Conservation (phyloP, 108 stramenopile genomes). For the Epipyxis sp. region DNA sequence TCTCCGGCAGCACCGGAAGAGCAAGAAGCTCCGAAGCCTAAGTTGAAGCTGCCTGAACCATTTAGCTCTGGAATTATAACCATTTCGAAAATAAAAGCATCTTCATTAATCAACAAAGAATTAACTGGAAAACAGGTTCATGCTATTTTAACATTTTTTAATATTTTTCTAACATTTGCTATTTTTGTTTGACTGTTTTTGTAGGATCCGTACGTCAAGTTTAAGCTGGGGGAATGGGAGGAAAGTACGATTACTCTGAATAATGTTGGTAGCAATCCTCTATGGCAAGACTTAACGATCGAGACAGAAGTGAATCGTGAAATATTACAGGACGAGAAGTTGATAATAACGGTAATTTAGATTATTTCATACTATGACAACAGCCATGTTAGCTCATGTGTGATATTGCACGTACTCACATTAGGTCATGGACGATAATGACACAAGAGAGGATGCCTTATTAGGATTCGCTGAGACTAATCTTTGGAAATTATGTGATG, state of each 20-base stretch:
- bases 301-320: not conserved
- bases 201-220: constrained; percentile 12
- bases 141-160: too few species aligned
- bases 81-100: not conserved
- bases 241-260: constrained; percentile 2
- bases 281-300: not conserved
- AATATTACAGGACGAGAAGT: not conserved
- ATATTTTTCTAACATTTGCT: too few species aligned
- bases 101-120: not conserved
- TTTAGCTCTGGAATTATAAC: not conserved
- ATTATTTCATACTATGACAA: too few species aligned
- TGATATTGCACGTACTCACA: too few species aligned
- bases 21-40: not conserved
- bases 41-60: not conserved
- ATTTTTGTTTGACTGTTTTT: too few species aligned
- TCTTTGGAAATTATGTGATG: too few species aligned
- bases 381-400: too few species aligned
- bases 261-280: constrained; percentile 8
- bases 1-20: too few species aligned
- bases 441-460: too few species aligned
- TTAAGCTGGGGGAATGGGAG: not conserved
- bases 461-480: too few species aligned
- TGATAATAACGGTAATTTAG: too few species aligned
- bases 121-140: constrained; percentile 1
- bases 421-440: too few species aligned